Evolutionary conservation across 1,284 basidiomycete genomes (phyloP).

Genomic region (Apiotrichum gamsii): DNA sequence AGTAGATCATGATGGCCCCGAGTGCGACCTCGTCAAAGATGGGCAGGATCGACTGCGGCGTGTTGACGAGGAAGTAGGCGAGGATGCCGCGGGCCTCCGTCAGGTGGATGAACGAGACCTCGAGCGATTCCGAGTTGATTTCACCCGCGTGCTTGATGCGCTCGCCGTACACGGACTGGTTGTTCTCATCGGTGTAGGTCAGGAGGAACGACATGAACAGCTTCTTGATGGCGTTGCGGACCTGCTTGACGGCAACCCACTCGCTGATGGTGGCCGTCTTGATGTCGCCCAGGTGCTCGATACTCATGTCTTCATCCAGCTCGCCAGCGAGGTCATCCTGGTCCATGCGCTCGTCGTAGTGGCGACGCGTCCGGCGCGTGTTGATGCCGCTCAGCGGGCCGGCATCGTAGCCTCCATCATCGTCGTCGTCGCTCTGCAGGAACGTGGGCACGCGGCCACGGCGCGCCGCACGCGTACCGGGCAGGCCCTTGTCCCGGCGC

Average conservation of each 20-base stretch:
- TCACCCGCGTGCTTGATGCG: slow-evolving; percentile 90
- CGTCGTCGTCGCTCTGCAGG: slow-evolving; percentile 65
- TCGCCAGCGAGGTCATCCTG: slow-evolving; percentile 66
- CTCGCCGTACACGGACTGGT: slow-evolving; percentile 88
- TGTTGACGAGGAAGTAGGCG: slow-evolving; percentile 94
- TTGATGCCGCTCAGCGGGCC: slow-evolving; percentile 64
- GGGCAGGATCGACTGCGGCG: slow-evolving; percentile 82
- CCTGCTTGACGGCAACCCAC: slow-evolving; percentile 63
- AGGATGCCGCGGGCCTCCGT: slow-evolving; percentile 86
- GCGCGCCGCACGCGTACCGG: slow-evolving; percentile 62
- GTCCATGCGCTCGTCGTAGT: slow-evolving; percentile 81
- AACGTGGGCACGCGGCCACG: slow-evolving; percentile 77
- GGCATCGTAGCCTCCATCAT: slow-evolving; percentile 55
- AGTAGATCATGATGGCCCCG: slow-evolving; percentile 89
- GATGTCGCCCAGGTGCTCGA: slow-evolving; percentile 95
- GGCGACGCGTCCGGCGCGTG: slow-evolving; percentile 62
- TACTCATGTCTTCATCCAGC: slow-evolving; percentile 82
- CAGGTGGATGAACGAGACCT: slow-evolving; percentile 91
- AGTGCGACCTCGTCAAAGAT: slow-evolving; percentile 96
- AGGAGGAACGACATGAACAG: slow-evolving; percentile 95
- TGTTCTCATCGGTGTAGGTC: slow-evolving; percentile 88
- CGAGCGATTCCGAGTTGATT: slow-evolving; percentile 94
- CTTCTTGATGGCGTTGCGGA: slow-evolving; percentile 79
- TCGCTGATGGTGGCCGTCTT: slow-evolving; percentile 94
- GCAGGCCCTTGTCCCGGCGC: slow-evolving; percentile 73